Evolutionary conservation across 805 yeast genomes (phyloP), one percentile per base, ranked within the genome.

Genomic region (Candida ascalaphidarum): DNA sequence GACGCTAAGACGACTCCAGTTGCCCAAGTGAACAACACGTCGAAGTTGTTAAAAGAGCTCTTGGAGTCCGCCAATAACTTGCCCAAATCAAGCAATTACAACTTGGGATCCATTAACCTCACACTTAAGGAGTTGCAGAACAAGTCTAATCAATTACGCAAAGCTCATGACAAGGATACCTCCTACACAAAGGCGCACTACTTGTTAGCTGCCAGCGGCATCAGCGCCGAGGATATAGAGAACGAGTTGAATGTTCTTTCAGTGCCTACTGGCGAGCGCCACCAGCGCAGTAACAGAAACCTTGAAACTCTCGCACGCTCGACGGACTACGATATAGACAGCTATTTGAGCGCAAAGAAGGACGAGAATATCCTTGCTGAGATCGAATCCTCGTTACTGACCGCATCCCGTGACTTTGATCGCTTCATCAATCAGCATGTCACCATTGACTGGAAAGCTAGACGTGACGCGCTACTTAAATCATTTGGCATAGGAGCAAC

Each of bases 351-450:
- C 34, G 63, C 70, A 14, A 81, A 80, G 44, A 82, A 82, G 44
- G 94, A 86, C 32, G 95, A 86, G 50, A 84, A 74, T 48, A 77
- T 86, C 20, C 55, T 86, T 25, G 66, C 79, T 14, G 80, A 95
- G 4, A 85, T 89, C 37, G 96, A 88, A 47, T 85, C 77, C 41
- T 70, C 86, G 0, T 66, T 88, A 34, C 57, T 70, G 2, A 55
- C 74, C 13, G 86, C 95, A 4, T 78, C 94, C 3, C 68, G 68
- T 31, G 96, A 86, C 46, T 92, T 89, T 54, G 96, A 88, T 50
- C 56, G 53, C 24, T 82, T 76, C 48, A 76, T 89, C 34, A 76
- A 68, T 41, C 73, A 76, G 36, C 82, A 79, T 42, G 65, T 92
- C 15, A 61, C 80, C 3, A 65, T 81, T 26, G 95, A 88, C 51